Evolutionary conservation across 1,284 basidiomycete genomes (phyloP), one percentile per base, ranked within the genome.

Genomic region (Xanthoconium separans): DNA sequence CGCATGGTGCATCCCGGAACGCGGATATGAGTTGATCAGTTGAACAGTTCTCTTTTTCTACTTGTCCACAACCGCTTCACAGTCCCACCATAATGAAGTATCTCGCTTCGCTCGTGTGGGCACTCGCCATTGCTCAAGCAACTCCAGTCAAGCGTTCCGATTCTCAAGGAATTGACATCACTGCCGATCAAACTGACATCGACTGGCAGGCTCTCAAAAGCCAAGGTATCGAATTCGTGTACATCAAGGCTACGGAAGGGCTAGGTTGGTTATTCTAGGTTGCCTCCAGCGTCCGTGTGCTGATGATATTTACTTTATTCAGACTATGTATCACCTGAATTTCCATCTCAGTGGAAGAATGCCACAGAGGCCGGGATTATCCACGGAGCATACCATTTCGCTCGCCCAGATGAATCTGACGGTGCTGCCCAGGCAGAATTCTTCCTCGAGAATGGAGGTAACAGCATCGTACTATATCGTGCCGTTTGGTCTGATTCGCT

Each of bases 201-300:
- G 72, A 85, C 66, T 85, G 82, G 80, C 70, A 67, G 33, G 71
- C 75, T 9, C 80, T 82, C 56, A 77, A 75, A 54, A 67, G 77
- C 18, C 82, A 82, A 56, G 84, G 84, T 4, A 69, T 85, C 42
- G 56, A 73, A 15, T 89, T 87, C 60, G 82, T 75, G 12, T 86
- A 77, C 63, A 85, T 88, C 77, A 88, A 89, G 65, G 86, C 46
- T 30, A 33, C 31, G 12, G 84, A 89, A 64, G 83, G 83, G 13
- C 85, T 80, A 37, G 68, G 77, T 85, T 47, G 59, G 69, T 41
- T 22, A 39, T 52, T 20, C 27, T 27, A 13, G 8, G 47, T 47
- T 31, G 0, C 16, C 11, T 41, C 8, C 44, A 18, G 39, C 22
- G 7, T 33, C 44, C 8, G 36, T 55, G 11, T 64, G 11, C 34